A percentile compares a stretch with the other conserved stretches of the same genome.
Conservation (phyloP, 495 filamentous ascomycete species). For the Friedmanniomyces simplex region DNA sequence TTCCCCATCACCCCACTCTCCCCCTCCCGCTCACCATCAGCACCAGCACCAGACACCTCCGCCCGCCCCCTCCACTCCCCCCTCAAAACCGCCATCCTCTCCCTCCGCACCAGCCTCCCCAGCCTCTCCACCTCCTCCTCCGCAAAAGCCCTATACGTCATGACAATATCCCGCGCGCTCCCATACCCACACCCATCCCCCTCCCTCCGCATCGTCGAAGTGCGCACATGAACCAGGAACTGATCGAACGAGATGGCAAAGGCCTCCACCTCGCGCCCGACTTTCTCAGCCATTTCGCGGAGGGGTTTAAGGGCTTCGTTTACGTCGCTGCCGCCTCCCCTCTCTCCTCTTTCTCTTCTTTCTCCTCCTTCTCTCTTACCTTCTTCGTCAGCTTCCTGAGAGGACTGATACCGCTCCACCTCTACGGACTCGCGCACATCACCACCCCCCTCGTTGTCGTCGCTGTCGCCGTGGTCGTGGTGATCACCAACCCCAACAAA, state of each 20-base stretch:
- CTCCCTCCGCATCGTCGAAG: not conserved
- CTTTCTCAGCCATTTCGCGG: constrained; percentile 22
- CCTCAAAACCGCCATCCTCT: constrained; percentile 26
- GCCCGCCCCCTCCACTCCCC: constrained; percentile 16
- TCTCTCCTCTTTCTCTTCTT: not conserved
- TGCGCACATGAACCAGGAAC: constrained; percentile 8
- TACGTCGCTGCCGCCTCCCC: not conserved
- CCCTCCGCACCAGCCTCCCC: constrained; percentile 26
- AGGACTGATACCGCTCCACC: not conserved
- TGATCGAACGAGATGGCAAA: constrained; percentile 22
- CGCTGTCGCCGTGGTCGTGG: not conserved
- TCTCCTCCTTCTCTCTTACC: not conserved
- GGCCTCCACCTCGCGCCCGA: constrained; percentile 22
- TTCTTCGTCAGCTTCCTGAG: not conserved
- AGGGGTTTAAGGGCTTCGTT: constrained; percentile 17
- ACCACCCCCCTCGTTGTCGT: not conserved
- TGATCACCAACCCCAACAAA: constrained; percentile 2
- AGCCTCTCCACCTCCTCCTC: constrained; percentile 28
- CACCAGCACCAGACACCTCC: not conserved
- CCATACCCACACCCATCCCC: constrained; percentile 4
- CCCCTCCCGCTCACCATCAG: not conserved
- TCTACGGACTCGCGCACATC: constrained; percentile 7
- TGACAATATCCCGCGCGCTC: constrained; percentile 10
- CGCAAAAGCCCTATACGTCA: constrained; percentile 20
- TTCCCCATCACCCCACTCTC: not conserved